These are phyloP conservation scores for Lasiosphaeria miniovina DNA, from an alignment of 495 filamentous ascomycete species.

Conservation along the genomic window DNA sequence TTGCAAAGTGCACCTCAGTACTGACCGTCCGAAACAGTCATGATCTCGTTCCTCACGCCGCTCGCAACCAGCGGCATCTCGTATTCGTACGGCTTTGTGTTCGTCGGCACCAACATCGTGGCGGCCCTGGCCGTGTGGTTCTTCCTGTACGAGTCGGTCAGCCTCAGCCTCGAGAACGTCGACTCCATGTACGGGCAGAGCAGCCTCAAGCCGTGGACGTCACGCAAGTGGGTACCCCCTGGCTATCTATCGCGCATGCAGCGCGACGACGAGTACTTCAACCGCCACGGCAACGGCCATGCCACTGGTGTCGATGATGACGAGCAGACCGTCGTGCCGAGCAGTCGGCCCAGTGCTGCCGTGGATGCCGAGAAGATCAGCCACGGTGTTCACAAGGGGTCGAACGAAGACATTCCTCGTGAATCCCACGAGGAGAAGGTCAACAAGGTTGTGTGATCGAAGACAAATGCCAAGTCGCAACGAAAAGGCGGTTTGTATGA, in stretches of 20 bases:
- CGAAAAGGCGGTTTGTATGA: too few species aligned
- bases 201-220: conserved; percentile 65
- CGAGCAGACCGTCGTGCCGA: conserved; percentile 16
- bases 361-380: conserved; percentile 13
- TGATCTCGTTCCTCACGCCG: conserved; percentile 81
- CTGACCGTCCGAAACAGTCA: conserved; percentile 33
- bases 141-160: conserved; percentile 71
- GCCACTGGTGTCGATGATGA: conserved; percentile 5
- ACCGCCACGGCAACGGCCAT: background rate
- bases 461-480: too few species aligned
- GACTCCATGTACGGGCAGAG: conserved; percentile 69
- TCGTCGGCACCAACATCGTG: conserved; percentile 65
- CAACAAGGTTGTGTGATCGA: background rate
- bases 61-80: conserved; percentile 67
- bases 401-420: background rate
- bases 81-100: conserved; percentile 77
- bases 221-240: conserved; percentile 55
- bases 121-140: conserved; percentile 69
- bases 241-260: conserved; percentile 32
- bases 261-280: conserved; percentile 24
- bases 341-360: conserved; percentile 16
- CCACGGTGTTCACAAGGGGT: background rate
- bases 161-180: conserved; percentile 68
- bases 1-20: background rate
- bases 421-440: conserved; percentile 2